Conservation (phyloP, 345 rosid genomes). For the Corymbia maculata region DNA sequence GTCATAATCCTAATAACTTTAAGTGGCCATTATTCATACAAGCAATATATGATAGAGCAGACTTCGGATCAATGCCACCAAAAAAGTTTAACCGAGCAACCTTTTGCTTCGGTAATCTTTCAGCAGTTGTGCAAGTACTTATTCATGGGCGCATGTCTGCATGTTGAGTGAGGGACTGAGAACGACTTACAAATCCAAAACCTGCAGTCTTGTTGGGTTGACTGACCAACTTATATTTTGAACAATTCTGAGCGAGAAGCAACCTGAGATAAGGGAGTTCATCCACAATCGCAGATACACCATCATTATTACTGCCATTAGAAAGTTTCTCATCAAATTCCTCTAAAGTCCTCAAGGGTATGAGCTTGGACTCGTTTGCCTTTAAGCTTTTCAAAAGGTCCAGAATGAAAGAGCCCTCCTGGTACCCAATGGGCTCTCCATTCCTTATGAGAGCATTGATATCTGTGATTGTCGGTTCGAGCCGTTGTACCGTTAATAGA, state of each 20-base stretch:
- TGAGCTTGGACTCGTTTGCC: not conserved
- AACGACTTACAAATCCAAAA: conserved; percentile 23
- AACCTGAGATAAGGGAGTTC: conserved; percentile 13
- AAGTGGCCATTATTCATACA: not conserved
- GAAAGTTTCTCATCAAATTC: conserved; percentile 1
- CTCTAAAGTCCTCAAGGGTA: not conserved
- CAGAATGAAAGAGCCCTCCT: conserved; percentile 3
- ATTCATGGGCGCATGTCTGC: not conserved
- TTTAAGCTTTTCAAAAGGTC: not conserved
- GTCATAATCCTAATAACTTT: not conserved
- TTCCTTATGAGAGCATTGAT: not conserved
- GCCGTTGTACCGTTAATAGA: conserved; percentile 3
- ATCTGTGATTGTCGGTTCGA: conserved; percentile 2
- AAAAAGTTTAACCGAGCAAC: not conserved
- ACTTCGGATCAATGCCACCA: not conserved
- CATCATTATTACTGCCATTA: conserved; percentile 13
- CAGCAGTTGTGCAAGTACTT: not conserved
- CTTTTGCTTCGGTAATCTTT: not conserved
- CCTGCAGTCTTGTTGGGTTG: conserved; percentile 13
- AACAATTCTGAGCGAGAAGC: conserved; percentile 7
- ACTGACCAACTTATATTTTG: conserved; percentile 6
- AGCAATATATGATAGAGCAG: not conserved
- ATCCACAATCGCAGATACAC: conserved; percentile 24
- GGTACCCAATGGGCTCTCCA: conserved; percentile 9
- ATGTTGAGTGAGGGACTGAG: not conserved